Evolutionary conservation across 352 stramenopile genomes (phyloP).

Genomic region (Phytopythium delawarense): DNA sequence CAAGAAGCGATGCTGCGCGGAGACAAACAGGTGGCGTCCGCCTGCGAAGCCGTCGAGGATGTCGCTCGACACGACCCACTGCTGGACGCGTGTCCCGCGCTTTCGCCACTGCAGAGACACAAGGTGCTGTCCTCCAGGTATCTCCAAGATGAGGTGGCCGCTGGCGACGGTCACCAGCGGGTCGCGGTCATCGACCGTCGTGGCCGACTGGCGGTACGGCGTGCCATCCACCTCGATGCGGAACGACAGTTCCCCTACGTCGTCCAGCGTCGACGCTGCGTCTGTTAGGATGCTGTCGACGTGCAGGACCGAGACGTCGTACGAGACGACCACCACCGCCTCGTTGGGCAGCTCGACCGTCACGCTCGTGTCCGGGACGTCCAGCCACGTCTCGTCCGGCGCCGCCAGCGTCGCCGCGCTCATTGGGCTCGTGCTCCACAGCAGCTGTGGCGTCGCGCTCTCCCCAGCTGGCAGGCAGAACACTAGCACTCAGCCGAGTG

Average conservation of each 20-base stretch:
- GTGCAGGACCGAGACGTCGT: conserved; percentile 62
- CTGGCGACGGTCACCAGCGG: conserved; percentile 46
- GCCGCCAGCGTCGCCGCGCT: conserved; percentile 23
- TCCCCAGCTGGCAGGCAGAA: background rate
- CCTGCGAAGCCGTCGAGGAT: conserved; percentile 67
- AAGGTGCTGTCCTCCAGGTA: conserved; percentile 38
- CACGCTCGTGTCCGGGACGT: conserved; percentile 51
- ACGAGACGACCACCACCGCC: conserved; percentile 58
- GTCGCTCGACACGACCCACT: conserved; percentile 58
- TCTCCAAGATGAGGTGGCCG: conserved; percentile 53
- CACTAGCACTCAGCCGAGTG: background rate
- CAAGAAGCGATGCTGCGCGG: conserved; percentile 61
- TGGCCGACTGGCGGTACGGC: conserved; percentile 63
- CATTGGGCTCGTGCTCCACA: conserved; percentile 63
- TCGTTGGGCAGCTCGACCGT: conserved; percentile 49
- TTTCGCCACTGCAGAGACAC: conserved; percentile 74
- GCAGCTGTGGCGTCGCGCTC: conserved; percentile 39
- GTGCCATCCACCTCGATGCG: conserved; percentile 46
- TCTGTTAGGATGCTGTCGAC: conserved; percentile 14
- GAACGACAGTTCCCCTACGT: conserved; percentile 59
- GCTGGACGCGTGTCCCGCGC: conserved; percentile 34
- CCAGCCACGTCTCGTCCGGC: conserved; percentile 40
- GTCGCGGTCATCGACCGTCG: conserved; percentile 57
- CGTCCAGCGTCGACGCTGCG: background rate
- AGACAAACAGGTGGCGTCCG: conserved; percentile 55